Percentiles rank a stretch among this genome's conserved stretches.
phyloP scores from a whole-genome alignment of 371 early-diverging fungal genomes.

The Mucor mucedo region DNA sequence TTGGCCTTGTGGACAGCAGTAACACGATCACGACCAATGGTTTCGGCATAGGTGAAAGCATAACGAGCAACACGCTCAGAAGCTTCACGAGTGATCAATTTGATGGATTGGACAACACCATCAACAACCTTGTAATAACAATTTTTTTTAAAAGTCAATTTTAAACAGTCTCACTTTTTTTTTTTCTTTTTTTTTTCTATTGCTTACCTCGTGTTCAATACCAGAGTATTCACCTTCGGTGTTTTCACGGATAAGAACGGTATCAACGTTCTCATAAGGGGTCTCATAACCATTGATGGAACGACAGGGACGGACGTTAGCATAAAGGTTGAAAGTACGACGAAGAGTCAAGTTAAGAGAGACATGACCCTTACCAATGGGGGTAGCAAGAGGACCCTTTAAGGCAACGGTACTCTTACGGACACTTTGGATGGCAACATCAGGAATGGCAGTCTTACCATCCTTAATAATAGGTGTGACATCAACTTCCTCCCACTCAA shows the following conservation, averaged over 20 bases:
- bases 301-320: slow-evolving; percentile 98
- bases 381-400: slow-evolving; percentile 97
- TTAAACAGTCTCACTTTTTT: background rate
- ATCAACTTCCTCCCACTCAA: slow-evolving; percentile 96
- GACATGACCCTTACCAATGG: slow-evolving; percentile 98
- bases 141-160: background rate
- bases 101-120: slow-evolving; percentile 98
- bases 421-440: slow-evolving; percentile 89
- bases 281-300: slow-evolving; percentile 95
- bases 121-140: slow-evolving; percentile 70
- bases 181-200: no score
- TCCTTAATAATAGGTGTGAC: slow-evolving; percentile 93
- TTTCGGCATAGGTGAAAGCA: slow-evolving; percentile 94
- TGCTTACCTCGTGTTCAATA: slow-evolving; percentile 85
- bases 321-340: slow-evolving; percentile 96
- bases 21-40: slow-evolving; percentile 90
- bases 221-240: slow-evolving; percentile 99
- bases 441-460: slow-evolving; percentile 93
- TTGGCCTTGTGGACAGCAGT: slow-evolving; percentile 96
- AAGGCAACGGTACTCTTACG: slow-evolving; percentile 95
- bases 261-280: slow-evolving; percentile 94
- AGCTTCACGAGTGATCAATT: slow-evolving; percentile 96
- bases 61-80: slow-evolving; percentile 92
- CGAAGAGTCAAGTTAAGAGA: slow-evolving; percentile 98
- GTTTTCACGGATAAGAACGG: slow-evolving; percentile 98